Evolutionary conservation across 805 yeast species (phyloP).

Genomic region (Cyberlindnera mycetangii): DNA sequence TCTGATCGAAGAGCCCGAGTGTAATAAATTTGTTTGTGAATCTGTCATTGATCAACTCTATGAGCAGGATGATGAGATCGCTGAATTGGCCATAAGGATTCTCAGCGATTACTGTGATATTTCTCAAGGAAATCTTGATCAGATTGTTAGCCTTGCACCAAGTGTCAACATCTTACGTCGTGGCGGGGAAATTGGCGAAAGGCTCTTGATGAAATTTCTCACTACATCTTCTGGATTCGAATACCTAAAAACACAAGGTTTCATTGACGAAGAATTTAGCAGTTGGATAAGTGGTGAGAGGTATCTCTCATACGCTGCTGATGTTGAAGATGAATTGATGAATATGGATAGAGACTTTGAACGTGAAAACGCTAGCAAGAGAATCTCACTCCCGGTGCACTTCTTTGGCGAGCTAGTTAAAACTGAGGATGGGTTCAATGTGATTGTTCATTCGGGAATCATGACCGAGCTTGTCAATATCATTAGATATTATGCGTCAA

Average conservation of each 20-base stretch:
- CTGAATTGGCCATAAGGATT: slow-evolving; percentile 52
- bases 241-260: slow-evolving; percentile 55
- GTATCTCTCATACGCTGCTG: slow-evolving; percentile 42
- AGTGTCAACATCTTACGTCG: slow-evolving; percentile 36
- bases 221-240: slow-evolving; percentile 68
- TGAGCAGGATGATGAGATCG: slow-evolving; percentile 57
- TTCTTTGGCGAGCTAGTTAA: slow-evolving; percentile 78
- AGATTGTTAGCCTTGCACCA: slow-evolving; percentile 54
- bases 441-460: slow-evolving; percentile 51
- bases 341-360: slow-evolving; percentile 22
- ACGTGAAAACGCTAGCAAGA: slow-evolving; percentile 6
- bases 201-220: slow-evolving; percentile 60
- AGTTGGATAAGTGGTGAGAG: slow-evolving; percentile 57
- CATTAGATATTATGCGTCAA: slow-evolving; percentile 32
- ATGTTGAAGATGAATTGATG: slow-evolving; percentile 41
- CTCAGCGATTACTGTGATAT: slow-evolving; percentile 52
- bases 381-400: slow-evolving; percentile 48
- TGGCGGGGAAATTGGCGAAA: slow-evolving; percentile 36
- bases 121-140: slow-evolving; percentile 46
- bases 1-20: slow-evolving; percentile 36
- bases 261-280: slow-evolving; percentile 62
- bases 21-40: slow-evolving; percentile 41
- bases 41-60: slow-evolving; percentile 65
- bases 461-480: slow-evolving; percentile 38
- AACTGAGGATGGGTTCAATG: slow-evolving; percentile 74